These are phyloP conservation scores for Chalaropsis thielavioides DNA, from an alignment of 2,329 filamentous ascomycete species.

Conservation along the genomic window DNA sequence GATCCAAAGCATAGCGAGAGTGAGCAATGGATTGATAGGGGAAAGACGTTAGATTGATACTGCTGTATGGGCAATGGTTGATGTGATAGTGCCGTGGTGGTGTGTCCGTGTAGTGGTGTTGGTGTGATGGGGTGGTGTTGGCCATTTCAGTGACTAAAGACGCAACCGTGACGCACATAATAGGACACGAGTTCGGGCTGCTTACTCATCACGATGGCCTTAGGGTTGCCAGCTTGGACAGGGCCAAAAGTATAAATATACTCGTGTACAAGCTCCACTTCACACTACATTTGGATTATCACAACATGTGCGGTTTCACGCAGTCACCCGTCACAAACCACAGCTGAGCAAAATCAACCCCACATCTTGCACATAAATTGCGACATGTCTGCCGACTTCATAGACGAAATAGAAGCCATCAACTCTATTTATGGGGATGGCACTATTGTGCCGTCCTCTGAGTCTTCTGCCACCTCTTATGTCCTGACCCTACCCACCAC, in stretches of 20 bases:
- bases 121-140: no score
- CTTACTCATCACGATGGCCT: not conserved
- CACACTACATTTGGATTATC: not conserved
- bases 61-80: not conserved
- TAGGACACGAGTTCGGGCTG: not conserved
- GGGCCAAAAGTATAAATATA: not conserved
- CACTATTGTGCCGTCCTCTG: conserved; percentile 38
- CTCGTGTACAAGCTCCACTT: not conserved
- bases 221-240: no score
- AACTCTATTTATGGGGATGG: conserved; percentile 68
- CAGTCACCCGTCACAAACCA: no score
- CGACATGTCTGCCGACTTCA: conserved; percentile 43
- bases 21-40: not conserved
- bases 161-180: no score
- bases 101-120: no score
- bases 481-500: conserved; percentile 52
- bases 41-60: not conserved
- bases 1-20: not conserved
- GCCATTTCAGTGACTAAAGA: no score
- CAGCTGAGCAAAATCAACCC: not conserved
- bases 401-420: conserved; percentile 64
- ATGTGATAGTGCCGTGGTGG: no score
- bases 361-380: no score
- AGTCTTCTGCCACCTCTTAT: conserved; percentile 28
- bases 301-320: not conserved